Conservation (phyloP, 441 rosid genomes). For the Manihot esculenta region DNA sequence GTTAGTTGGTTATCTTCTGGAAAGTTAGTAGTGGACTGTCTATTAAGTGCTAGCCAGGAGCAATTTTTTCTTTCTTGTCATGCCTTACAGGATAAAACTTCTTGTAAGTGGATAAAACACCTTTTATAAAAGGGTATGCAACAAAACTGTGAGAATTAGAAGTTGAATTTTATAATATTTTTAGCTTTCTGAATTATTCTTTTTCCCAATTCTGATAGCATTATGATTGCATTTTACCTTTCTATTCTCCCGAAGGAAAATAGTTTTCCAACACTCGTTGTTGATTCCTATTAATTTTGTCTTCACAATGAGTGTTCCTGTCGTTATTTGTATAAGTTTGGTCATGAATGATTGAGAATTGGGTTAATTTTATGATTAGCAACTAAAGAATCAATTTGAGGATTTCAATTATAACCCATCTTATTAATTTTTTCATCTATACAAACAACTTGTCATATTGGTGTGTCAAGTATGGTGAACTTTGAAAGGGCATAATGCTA, state of each 20-base stretch:
- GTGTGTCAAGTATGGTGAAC: no score
- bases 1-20: neutral
- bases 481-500: no score
- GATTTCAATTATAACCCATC: no score
- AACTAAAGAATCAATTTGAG: no score
- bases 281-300: neutral
- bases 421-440: no score
- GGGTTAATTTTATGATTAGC: neutral
- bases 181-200: neutral
- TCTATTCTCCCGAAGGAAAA: neutral
- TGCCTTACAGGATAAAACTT: neutral
- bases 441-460: no score
- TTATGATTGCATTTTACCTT: neutral
- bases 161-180: no score
- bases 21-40: neutral
- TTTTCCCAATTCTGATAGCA: no score
- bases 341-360: neutral
- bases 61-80: neutral
- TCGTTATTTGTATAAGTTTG: neutral
- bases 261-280: neutral
- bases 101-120: neutral
- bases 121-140: neutral
- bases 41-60: neutral
- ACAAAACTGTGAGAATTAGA: neutral
- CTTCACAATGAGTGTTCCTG: neutral